phyloP scores from a whole-genome alignment of 768 basidiomycete species.

The Suillus plorans region DNA sequence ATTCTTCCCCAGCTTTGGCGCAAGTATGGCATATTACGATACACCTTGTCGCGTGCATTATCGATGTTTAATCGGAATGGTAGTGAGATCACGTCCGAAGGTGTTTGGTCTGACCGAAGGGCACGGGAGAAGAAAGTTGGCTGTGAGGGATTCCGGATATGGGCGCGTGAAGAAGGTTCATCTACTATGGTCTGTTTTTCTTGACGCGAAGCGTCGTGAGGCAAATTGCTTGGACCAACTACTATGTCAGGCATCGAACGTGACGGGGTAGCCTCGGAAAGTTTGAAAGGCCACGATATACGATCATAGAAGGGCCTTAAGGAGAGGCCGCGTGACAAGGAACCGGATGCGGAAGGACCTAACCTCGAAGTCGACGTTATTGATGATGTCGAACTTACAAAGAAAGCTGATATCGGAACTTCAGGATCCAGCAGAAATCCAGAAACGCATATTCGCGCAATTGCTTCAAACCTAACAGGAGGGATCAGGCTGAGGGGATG shows the following conservation, averaged over 20 bases:
- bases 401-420: constrained; percentile 50
- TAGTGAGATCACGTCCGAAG: constrained; percentile 48
- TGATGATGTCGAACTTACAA: constrained; percentile 40
- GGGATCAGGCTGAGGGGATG: constrained; percentile 1
- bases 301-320: constrained; percentile 45
- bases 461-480: constrained; percentile 68
- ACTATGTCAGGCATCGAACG: constrained; percentile 12
- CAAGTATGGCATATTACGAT: constrained; percentile 78
- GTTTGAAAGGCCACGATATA: constrained; percentile 54
- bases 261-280: constrained; percentile 29
- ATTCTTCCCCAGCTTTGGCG: constrained; percentile 92
- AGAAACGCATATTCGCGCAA: constrained; percentile 86
- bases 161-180: constrained; percentile 24
- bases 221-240: not conserved
- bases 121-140: constrained; percentile 52
- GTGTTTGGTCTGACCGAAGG: constrained; percentile 39
- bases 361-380: constrained; percentile 25
- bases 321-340: constrained; percentile 45
- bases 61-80: constrained; percentile 65
- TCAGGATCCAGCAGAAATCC: constrained; percentile 89
- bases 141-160: constrained; percentile 44
- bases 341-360: constrained; percentile 26
- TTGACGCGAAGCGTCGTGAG: not conserved
- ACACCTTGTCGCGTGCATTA: constrained; percentile 53
- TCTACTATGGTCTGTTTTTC: not conserved